Percentiles rank a stretch among this genome's conserved stretches.
Evolutionary conservation across 768 basidiomycete genomes (phyloP).

Genomic region (Myochromella boudieri): DNA sequence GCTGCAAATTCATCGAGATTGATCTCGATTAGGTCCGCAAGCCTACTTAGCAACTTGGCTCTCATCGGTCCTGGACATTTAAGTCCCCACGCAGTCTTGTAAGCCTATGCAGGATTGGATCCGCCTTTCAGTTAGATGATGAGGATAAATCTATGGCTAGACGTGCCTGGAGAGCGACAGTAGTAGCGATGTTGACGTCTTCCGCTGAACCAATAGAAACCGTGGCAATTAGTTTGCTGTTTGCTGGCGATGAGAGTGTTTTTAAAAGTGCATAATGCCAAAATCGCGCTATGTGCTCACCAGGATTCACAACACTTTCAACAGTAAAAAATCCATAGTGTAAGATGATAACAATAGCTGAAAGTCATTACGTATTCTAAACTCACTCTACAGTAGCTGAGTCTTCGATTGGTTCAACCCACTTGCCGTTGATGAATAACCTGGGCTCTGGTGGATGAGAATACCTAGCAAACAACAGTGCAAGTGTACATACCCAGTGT

Average conservation of each 20-base stretch:
- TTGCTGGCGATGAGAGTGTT: too few species aligned
- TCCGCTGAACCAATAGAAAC: too few species aligned
- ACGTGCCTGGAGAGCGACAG: conserved; percentile 7
- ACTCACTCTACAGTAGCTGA: conserved; percentile 57
- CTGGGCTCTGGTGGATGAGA: background rate
- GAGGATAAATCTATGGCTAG: background rate
- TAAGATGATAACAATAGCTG: background rate
- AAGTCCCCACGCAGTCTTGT: conserved; percentile 64
- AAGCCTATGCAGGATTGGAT: conserved; percentile 21
- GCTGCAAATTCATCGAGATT: conserved; percentile 25
- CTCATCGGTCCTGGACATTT: conserved; percentile 42
- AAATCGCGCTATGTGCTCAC: too few species aligned
- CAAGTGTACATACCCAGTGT: conserved; percentile 63
- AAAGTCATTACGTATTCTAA: background rate
- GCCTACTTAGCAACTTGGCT: conserved; percentile 25
- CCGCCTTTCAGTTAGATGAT: background rate
- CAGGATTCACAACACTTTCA: conserved; percentile 1
- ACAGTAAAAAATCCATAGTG: background rate
- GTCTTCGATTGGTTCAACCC: conserved; percentile 43
- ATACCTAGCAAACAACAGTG: background rate
- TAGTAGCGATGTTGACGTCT: too few species aligned
- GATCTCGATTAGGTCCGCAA: conserved; percentile 27
- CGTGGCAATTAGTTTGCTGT: too few species aligned
- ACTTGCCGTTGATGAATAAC: conserved; percentile 65
- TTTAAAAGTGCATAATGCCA: too few species aligned